Evolutionary conservation across 345 rosid genomes (phyloP), one percentile per base, ranked within the genome.

Genomic region (Salix dunnii): DNA sequence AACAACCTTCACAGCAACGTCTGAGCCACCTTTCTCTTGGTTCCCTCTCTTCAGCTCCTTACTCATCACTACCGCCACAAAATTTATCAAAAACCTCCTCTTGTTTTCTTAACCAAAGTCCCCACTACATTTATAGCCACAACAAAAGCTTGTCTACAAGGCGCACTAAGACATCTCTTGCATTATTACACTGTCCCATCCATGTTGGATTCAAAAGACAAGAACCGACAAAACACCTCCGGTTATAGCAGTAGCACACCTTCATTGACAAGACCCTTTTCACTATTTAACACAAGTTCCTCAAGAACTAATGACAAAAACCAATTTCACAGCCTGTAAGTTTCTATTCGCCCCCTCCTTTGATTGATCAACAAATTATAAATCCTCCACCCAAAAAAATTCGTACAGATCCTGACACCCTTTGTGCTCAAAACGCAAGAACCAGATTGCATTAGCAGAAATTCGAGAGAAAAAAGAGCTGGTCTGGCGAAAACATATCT

Each of bases 1-100:
- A 74, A 96, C 90, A 51, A 92, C 97, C 83, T 94, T 96, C 83
- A 85, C 89, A 33, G 90, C 86, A 67, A 23, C 90, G 84, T 88
- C 87, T 7, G 84, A 77, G 68, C 83, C 84, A 9, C 82, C 70
- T 76, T 86, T 91, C 81, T 82, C 91, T 72, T 73, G 87, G 73
- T 86, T 91, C 72, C 87, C 92, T 84, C 84, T 70, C 79, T 84
- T 83, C 85, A 84, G 85, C 68, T 83, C 88, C 75, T 75, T 83
- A 83, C 86, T 92, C 98, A 92, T 94, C 28, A 35, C 51, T 74
- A 74, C 73, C 53, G 53, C 78, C 74, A 49, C 51, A 18, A 62
- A 46, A 69, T 30, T n/a, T 55, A 40, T 23, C 36, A 7, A 40
- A 69, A 74, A 28, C 35, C 75, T 70, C 67, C 70, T 3, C 28